Percentiles rank a stretch among this genome's conserved stretches.
phyloP scores from a whole-genome alignment of 257 asterid species.

The Dorcoceras hygrometricum region DNA sequence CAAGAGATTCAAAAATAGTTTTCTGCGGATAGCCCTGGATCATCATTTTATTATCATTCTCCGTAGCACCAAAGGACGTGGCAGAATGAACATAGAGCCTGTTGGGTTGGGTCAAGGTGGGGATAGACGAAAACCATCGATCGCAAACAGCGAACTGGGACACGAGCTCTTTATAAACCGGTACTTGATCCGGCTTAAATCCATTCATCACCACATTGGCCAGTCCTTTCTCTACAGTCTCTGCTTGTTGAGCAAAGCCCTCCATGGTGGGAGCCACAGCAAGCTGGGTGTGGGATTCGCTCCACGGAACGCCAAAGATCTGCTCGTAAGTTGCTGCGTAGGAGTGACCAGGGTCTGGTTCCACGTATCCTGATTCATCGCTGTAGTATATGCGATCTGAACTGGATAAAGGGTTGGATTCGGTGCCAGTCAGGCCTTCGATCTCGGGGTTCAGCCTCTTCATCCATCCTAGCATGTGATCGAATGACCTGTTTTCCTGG shows the following conservation, averaged over 20 bases:
- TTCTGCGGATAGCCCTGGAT: conserved; percentile 64
- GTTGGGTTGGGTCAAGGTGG: conserved; percentile 67
- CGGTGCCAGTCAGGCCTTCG: conserved; percentile 55
- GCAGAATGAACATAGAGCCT: conserved; percentile 72
- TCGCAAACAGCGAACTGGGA: conserved; percentile 71
- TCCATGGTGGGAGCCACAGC: conserved; percentile 63
- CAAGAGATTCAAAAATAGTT: conserved; percentile 64
- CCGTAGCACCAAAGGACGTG: conserved; percentile 57
- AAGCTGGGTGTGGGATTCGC: conserved; percentile 15
- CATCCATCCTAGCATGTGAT: conserved; percentile 84
- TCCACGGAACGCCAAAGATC: conserved; percentile 51
- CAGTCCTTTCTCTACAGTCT: conserved; percentile 49
- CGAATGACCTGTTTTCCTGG: conserved; percentile 81
- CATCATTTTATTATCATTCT: conserved; percentile 51
- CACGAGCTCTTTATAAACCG: conserved; percentile 53
- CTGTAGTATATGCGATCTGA: conserved; percentile 34
- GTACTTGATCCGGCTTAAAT: conserved; percentile 48
- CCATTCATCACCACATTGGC: conserved; percentile 63
- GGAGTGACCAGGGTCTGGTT: conserved; percentile 73
- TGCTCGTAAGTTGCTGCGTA: conserved; percentile 61
- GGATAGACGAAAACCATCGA: conserved; percentile 66
- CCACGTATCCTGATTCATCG: conserved; percentile 45
- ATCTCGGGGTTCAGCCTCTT: conserved; percentile 65
- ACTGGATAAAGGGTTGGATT: conserved; percentile 51
- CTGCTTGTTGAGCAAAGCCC: conserved; percentile 82